Evolutionary conservation across 179 eudicot species (phyloP).

Genomic region (Beta corolliflora): DNA sequence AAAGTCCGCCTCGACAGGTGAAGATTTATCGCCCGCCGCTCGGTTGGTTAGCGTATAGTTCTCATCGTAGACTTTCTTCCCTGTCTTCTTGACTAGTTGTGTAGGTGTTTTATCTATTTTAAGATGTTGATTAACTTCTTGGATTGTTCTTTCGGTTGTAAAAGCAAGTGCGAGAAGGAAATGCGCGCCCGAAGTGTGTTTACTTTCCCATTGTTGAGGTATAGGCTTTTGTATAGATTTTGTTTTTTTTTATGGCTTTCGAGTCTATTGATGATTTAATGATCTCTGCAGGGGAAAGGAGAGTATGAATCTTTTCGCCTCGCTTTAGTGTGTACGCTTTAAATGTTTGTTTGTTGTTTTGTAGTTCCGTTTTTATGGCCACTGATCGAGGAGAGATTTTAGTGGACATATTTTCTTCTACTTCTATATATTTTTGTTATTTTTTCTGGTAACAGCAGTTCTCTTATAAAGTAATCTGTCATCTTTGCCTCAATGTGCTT

Average conservation of each 20-base stretch:
- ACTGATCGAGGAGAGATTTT: too few species aligned
- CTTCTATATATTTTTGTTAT: too few species aligned
- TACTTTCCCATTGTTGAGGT: slow-evolving; percentile 71
- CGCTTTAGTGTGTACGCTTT: neutral
- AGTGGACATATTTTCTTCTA: too few species aligned
- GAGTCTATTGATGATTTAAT: neutral
- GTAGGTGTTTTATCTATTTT: neutral
- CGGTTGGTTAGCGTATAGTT: neutral
- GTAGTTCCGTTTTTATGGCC: too few species aligned
- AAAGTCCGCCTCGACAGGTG: neutral
- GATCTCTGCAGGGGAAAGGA: slow-evolving; percentile 58
- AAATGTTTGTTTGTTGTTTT: neutral
- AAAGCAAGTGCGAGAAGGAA: slow-evolving; percentile 45
- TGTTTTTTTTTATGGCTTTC: neutral
- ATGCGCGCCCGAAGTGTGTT: slow-evolving; percentile 61
- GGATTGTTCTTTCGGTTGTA: slow-evolving; percentile 34
- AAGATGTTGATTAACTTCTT: neutral
- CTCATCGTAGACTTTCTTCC: neutral
- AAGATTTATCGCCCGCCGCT: neutral
- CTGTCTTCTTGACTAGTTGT: neutral
- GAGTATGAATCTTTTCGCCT: slow-evolving; percentile 57
- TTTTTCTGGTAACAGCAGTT: too few species aligned
- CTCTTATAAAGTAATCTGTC: too few species aligned
- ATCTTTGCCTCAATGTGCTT: neutral
- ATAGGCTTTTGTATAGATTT: neutral